A percentile compares a stretch with the other conserved stretches of the same genome.
Conservation (phyloP, 2,329 filamentous ascomycete species). For the Fusarium udum region DNA sequence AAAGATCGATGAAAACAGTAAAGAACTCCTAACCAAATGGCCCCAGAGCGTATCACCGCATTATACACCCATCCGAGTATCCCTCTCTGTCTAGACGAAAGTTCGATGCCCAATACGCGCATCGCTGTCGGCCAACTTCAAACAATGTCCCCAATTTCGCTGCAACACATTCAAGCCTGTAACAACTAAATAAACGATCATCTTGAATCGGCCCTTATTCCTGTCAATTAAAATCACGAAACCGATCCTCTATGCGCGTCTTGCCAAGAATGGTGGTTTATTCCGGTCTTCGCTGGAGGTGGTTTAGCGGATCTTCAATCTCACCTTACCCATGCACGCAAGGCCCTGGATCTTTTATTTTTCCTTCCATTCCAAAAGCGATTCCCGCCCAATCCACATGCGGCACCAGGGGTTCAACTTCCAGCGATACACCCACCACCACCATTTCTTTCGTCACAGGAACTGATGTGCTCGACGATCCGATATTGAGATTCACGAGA, state of each 20-base stretch:
- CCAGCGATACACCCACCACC: constrained; percentile 5
- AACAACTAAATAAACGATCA: not conserved
- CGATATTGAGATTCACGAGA: not conserved
- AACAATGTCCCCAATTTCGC: too few species aligned
- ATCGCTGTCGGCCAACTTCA: rapidly evolving
- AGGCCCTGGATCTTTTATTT: constrained; percentile 36
- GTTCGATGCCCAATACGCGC: not conserved
- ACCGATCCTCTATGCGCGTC: not conserved
- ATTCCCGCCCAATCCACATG: constrained; percentile 13
- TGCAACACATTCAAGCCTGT: not conserved
- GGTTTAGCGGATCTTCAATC: constrained; percentile 6
- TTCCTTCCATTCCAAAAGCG: constrained; percentile 17
- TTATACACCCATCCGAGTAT: rapidly evolving
- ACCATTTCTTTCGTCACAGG: not conserved
- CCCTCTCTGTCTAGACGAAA: rapidly evolving
- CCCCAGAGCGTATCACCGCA: rapidly evolving
- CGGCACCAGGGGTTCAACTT: constrained; percentile 21
- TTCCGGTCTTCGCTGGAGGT: not conserved
- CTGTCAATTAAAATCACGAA: not conserved
- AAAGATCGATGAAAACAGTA: not conserved
- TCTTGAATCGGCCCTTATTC: not conserved
- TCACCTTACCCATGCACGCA: constrained; percentile 4
- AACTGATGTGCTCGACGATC: not conserved
- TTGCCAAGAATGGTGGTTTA: constrained; percentile 4
- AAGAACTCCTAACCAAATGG: rapidly evolving